Base-by-base conservation (phyloP, 202 grass and related monocot species). In the Cymbopogon flexuosus region DNA sequence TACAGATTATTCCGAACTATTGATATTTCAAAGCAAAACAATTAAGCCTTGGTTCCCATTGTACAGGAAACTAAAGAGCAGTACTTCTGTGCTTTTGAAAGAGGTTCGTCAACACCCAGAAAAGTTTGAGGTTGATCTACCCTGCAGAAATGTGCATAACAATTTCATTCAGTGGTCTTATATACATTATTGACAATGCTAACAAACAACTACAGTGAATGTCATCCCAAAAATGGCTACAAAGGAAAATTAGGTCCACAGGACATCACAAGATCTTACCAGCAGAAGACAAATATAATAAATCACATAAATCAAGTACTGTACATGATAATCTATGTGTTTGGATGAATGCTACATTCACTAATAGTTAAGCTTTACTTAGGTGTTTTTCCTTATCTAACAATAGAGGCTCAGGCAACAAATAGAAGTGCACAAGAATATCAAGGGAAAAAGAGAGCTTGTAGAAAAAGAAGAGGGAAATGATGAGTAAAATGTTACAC, bases 1-100 rank as follows among this genome's bases (percentile, higher is more conserved):
- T 79, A 82, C 83, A 86, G 61, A 74, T 89, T 89, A 89, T 83
- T 89, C 72, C 60, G 29, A 68, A 68, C 2, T 3, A 8, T 73
- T 46, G 14, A 13, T 15, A 79, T 42, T 18, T 27, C 49, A 78
- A 89, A 89, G 64, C 29, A 82, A 67, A 78, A 68, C 40, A 66
- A 73, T 31, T 39, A 70, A 82, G 22, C 22, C 30, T 52, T 49
- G 68, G 37, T 46, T 78, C 47, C 60, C 67, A 73, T 68, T 52
- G 67, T 74, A 83, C 73, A 89, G 27, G 40, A 74, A 85, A 89
- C 83, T 74, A 73, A 52, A 52, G 30, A 83, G 43, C 23, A 13
- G 41, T 33, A 35, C 16, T 73, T 73, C 60, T 54, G 67, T 29
- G 66, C 73, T 65, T 78, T 52, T 6, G 22, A 62, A 89, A 73